Conservation (phyloP, 305 asterid species). For the Fraxinus sp. region DNA sequence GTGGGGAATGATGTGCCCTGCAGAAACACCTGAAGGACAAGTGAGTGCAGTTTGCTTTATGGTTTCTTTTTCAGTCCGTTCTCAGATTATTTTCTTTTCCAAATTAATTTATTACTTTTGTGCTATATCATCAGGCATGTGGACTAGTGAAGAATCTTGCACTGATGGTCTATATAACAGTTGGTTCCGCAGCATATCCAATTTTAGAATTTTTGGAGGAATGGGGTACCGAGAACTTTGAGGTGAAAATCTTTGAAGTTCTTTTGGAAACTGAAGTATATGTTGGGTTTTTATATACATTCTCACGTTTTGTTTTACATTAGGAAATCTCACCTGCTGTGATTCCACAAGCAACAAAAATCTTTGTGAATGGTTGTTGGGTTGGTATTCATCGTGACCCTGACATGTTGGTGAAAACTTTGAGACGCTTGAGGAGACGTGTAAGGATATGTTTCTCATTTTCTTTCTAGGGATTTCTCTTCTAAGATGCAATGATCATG, state of each 20-base stretch:
- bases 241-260: constrained; percentile 44
- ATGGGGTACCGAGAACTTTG: constrained; percentile 99
- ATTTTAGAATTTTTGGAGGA: constrained; percentile 94
- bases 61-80: constrained; percentile 14
- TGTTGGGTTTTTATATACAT: constrained; percentile 7
- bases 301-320: constrained; percentile 19
- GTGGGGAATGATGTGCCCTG: constrained; percentile 99
- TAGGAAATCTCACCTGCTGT: constrained; percentile 97
- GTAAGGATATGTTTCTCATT: constrained; percentile 42
- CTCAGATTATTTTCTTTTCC: background rate
- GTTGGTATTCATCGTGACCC: constrained; percentile 98
- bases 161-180: constrained; percentile 91
- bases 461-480: constrained; percentile 12
- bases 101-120: constrained; percentile 17
- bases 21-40: constrained; percentile 99
- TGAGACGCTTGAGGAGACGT: constrained; percentile 90
- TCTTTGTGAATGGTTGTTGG: constrained; percentile 97
- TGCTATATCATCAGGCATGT: constrained; percentile 67
- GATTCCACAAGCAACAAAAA: constrained; percentile 91
- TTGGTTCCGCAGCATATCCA: constrained; percentile 97
- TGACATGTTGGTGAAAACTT: constrained; percentile 88
- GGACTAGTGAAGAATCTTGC: constrained; percentile 99
- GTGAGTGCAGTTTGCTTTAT: constrained; percentile 42
- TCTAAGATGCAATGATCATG: background rate
- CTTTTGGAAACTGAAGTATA: constrained; percentile 9